A percentile compares a stretch with the other conserved stretches of the same genome.
phyloP scores from a whole-genome alignment of 345 rosid genomes.

The Erysimum cheiranthoides region DNA sequence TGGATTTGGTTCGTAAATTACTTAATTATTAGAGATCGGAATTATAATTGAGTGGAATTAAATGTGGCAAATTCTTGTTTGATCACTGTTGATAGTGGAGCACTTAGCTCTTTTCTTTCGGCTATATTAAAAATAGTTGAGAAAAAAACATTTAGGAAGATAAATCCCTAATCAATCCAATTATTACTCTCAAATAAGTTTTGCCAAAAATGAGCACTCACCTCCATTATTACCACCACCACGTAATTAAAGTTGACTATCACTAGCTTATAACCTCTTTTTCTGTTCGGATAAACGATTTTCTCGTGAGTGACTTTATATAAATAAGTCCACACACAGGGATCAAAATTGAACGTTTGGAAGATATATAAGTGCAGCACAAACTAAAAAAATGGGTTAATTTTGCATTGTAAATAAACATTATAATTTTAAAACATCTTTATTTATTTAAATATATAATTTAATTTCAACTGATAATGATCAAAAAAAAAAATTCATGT shows the following conservation, averaged over 20 bases:
- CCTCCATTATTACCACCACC: slow-evolving; percentile 22
- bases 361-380: not conserved
- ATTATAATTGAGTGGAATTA: slow-evolving; percentile 33
- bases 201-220: slow-evolving; percentile 22
- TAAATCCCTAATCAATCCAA: not conserved
- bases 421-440: not conserved
- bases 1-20: slow-evolving; percentile 26
- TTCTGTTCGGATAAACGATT: not conserved
- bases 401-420: not conserved
- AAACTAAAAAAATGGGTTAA: not conserved
- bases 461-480: no score
- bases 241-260: slow-evolving; percentile 18
- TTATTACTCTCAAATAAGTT: slow-evolving; percentile 22
- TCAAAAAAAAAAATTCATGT: no score
- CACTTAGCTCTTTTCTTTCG: slow-evolving; percentile 42
- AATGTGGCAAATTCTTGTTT: slow-evolving; percentile 43
- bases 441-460: no score
- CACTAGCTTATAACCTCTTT: not conserved
- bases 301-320: not conserved
- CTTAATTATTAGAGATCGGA: slow-evolving; percentile 27
- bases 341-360: not conserved
- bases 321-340: not conserved
- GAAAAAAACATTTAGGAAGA: slow-evolving; percentile 5
- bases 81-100: slow-evolving; percentile 44
- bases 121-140: slow-evolving; percentile 20